A percentile compares a stretch with the other conserved stretches of the same genome.
Evolutionary conservation across 768 basidiomycete species (phyloP).

Genomic region (Leucosporidium creatinivorum): DNA sequence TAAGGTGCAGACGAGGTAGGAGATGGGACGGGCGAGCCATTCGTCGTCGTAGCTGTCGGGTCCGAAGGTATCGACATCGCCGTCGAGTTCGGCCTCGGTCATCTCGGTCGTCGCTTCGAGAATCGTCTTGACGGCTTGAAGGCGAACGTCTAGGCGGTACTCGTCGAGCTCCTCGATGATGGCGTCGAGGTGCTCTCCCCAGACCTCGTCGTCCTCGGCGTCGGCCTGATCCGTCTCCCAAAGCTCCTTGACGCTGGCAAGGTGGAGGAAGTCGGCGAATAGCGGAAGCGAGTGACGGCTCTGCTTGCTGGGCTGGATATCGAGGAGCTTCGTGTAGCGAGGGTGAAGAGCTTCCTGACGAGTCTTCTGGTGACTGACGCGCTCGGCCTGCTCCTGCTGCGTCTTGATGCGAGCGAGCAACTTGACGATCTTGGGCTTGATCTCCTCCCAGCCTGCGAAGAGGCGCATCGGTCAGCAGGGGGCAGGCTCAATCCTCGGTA

Average conservation of each 20-base stretch:
- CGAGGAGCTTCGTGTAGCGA: too few species aligned
- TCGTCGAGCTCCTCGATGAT: neutral
- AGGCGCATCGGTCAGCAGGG: neutral
- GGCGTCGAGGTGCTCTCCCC: neutral
- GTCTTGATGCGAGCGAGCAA: neutral
- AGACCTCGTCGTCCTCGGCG: neutral
- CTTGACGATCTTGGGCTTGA: slow-evolving; percentile 5
- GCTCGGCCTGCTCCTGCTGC: neutral
- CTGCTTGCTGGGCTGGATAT: neutral
- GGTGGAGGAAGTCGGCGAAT: neutral
- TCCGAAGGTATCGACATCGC: neutral
- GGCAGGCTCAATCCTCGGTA: too few species aligned
- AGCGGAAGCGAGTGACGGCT: neutral
- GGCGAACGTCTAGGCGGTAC: neutral
- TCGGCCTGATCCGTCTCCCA: neutral
- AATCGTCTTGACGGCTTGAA: slow-evolving; percentile 47
- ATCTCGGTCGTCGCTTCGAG: slow-evolving; percentile 63
- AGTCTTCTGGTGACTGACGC: too few species aligned
- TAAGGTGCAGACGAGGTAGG: neutral
- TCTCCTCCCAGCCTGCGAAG: slow-evolving; percentile 3
- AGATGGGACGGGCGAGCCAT: neutral
- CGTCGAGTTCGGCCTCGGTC: slow-evolving; percentile 65
- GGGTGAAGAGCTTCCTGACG: too few species aligned
- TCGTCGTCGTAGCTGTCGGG: slow-evolving; percentile 1
- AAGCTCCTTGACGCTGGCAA: neutral